Percentiles rank a stretch among this genome's conserved stretches.
phyloP scores from a whole-genome alignment of 1,284 basidiomycete genomes.

The Paramarasmius palmivorus region DNA sequence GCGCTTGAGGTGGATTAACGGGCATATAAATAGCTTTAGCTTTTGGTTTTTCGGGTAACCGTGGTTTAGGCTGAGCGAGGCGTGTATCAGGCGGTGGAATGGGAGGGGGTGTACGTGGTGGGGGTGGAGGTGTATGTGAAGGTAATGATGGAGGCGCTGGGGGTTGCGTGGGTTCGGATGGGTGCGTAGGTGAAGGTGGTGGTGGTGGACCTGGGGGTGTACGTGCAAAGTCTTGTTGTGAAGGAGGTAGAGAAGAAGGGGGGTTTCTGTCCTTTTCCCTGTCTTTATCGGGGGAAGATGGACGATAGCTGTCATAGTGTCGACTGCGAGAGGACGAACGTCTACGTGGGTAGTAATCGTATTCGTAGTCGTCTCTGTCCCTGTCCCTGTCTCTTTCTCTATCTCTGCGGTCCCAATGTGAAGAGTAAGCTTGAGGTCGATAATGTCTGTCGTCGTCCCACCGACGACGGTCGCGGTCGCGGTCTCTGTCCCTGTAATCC shows the following conservation, averaged over 20 bases:
- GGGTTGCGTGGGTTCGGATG: constrained; percentile 10
- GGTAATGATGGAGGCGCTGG: constrained; percentile 16
- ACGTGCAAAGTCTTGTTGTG: not conserved
- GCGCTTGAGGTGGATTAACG: constrained; percentile 11
- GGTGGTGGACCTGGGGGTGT: constrained; percentile 17
- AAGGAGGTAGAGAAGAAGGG: too few relatives aligned
- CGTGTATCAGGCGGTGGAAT: constrained; percentile 12
- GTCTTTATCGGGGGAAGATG: constrained; percentile 19
- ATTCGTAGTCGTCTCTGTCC: constrained; percentile 20
- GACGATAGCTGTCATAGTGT: constrained; percentile 15
- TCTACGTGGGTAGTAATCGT: constrained; percentile 17
- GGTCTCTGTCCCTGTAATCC: constrained; percentile 18
- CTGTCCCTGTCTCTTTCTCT: too few relatives aligned
- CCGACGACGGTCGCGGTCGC: constrained; percentile 24
- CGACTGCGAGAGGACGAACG: constrained; percentile 6
- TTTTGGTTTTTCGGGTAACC: not conserved
- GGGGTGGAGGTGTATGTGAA: constrained; percentile 16
- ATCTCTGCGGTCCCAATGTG: too few relatives aligned
- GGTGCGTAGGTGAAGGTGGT: constrained; percentile 8
- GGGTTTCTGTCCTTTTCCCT: too few relatives aligned
- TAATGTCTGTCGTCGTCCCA: constrained; percentile 24
- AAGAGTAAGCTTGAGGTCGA: constrained; percentile 23
- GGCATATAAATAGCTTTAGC: constrained; percentile 20
- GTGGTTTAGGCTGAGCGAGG: constrained; percentile 9
- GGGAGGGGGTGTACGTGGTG: constrained; percentile 13